Base-by-base conservation (phyloP, 1,139 yeast genomes). In the Suhomyces panamericanus region DNA sequence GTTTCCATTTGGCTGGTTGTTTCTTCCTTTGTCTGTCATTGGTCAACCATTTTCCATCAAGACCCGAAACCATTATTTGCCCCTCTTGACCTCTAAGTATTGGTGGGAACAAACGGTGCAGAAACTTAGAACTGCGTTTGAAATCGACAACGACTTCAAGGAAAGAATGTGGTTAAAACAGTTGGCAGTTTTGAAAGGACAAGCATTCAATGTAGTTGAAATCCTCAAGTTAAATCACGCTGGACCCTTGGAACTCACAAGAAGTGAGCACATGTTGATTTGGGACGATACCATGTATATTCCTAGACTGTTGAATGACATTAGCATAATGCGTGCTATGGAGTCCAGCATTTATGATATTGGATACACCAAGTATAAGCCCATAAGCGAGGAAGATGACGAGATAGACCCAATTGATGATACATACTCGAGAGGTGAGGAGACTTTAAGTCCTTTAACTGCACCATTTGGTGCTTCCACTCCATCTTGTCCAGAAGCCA, bases 1-100 rank as follows among this genome's bases (percentile, higher is more conserved):
- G 1, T 85, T 83, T 53, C 93, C 93, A 0, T 85, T 78, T 63
- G 93, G 93, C 0, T 85, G 93, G 93, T 64, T 85, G 26, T 84
- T 82, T 53, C 62, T 85, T 33, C 93, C 93, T 0, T 61, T 78
- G 15, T 70, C 80, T 8, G 60, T 85, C 4, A 81, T 85, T 44
- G 89, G 88, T 0, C 84, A 79, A 49, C 91, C 90, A 2, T 85
- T 85, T 53, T 75, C 85, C 3, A 66, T 66, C 35, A 66, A 66
- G 35, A 80, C 89, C 1, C 65, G 87, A 43, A 64, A 67, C 8
- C 88, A 83, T 53, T 83, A 78, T 52, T 59, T 85, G 40, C 80
- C 84, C 0, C 55, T 84, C 8, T 59, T 85, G 34, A 80, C 88
- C 0, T 81, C 87, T 2, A 70, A 73, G 12, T 63, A 62, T 32